phyloP scores from a whole-genome alignment of 176 grass and related monocot species.

The Lolium rigidum region DNA sequence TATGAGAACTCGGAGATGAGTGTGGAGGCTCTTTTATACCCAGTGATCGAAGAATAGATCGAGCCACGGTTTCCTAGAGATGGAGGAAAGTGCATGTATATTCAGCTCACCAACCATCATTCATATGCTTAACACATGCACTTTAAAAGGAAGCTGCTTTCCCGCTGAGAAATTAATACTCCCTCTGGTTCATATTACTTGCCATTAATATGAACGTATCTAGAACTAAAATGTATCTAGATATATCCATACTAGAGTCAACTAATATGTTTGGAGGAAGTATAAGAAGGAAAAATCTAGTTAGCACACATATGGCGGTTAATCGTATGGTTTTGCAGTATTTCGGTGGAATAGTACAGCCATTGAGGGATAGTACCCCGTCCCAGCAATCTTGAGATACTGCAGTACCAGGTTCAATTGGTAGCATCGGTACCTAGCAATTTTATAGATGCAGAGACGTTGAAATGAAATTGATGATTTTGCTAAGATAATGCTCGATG shows the following conservation, averaged over 20 bases:
- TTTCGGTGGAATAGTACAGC: no score
- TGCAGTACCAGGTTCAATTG: not conserved
- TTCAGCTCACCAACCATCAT: not conserved
- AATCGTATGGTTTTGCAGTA: no score
- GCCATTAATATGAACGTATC: no score
- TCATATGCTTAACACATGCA: not conserved
- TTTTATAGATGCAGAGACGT: not conserved
- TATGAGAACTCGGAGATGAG: not conserved
- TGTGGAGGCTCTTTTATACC: not conserved
- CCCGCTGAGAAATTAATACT: no score
- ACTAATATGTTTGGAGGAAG: no score
- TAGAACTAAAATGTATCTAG: no score
- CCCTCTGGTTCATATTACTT: no score
- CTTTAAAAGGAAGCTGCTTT: no score
- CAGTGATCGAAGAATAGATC: not conserved
- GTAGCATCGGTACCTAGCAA: not conserved
- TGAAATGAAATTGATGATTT: not conserved
- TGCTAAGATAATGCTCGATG: not conserved
- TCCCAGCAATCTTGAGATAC: not conserved
- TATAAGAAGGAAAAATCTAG: not conserved
- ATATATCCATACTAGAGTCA: no score
- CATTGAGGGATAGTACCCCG: not conserved
- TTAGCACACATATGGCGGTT: no score
- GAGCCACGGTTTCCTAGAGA: not conserved
- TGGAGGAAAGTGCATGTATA: not conserved